Percentiles rank a stretch among this genome's conserved stretches.
phyloP scores from a whole-genome alignment of 2,329 filamentous ascomycete genomes.

The Tolypocladium tropicale region DNA sequence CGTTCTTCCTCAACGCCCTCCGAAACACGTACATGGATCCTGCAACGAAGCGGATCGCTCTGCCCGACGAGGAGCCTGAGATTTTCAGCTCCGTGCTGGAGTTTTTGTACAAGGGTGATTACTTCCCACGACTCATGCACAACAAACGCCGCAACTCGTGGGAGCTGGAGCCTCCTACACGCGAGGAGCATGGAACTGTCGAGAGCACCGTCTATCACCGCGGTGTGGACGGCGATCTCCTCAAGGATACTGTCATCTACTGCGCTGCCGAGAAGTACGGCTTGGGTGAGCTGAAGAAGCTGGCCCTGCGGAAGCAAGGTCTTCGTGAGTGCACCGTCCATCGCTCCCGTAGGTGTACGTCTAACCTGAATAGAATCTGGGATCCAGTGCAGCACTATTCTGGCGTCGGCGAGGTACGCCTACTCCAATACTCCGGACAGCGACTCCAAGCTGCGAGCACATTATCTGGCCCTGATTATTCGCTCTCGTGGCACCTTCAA shows the following conservation, averaged over 20 bases:
- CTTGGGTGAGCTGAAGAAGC: slow-evolving; percentile 72
- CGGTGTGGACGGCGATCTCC: slow-evolving; percentile 52
- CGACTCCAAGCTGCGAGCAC: slow-evolving; percentile 82
- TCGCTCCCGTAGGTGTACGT: not conserved
- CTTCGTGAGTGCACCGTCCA: slow-evolving; percentile 44
- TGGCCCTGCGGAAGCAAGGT: slow-evolving; percentile 81
- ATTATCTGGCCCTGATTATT: slow-evolving; percentile 89
- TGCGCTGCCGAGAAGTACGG: slow-evolving; percentile 80
- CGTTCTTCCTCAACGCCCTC: slow-evolving; percentile 53
- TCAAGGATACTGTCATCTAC: slow-evolving; percentile 87
- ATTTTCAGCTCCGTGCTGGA: slow-evolving; percentile 86
- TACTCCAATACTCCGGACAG: slow-evolving; percentile 82
- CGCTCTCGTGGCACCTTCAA: slow-evolving; percentile 82
- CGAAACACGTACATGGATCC: slow-evolving; percentile 24
- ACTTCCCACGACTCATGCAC: slow-evolving; percentile 73
- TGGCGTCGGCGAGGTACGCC: slow-evolving; percentile 79
- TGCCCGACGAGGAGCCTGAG: slow-evolving; percentile 80
- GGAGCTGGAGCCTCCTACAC: slow-evolving; percentile 59
- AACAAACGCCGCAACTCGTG: slow-evolving; percentile 73
- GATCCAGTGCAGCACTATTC: slow-evolving; percentile 75
- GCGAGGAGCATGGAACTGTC: slow-evolving; percentile 31
- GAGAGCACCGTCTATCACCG: slow-evolving; percentile 63
- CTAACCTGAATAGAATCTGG: slow-evolving; percentile 48
- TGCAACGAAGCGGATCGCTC: slow-evolving; percentile 56
- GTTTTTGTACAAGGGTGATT: slow-evolving; percentile 90